Evolutionary conservation across 441 rosid species (phyloP), one percentile per base, ranked within the genome.

Genomic region (Geranium incanum): DNA sequence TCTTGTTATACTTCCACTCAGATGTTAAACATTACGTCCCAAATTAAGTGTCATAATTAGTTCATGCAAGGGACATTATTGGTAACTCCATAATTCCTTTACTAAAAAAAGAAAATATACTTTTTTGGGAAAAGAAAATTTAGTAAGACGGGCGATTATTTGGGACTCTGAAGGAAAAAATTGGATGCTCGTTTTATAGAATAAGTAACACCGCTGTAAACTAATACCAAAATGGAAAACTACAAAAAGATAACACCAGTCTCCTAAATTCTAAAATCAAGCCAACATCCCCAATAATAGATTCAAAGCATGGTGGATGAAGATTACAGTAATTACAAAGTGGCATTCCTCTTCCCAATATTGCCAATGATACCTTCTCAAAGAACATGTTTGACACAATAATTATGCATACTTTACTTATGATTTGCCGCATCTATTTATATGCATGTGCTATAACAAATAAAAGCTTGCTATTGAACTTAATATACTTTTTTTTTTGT

Each of bases 301-400:
- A 18, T 60, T 60, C 65, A 60, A 11, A 60, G 21, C 28, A 18
- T 19, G 65, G n/a, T 19, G 65, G 23, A 18, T 7, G 5, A 21
- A 60, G 36, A 60, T 60, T 11, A 60, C 7, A 60, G 36, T 7
- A 57, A 19, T 7, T 60, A 60, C 12, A 8, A 8, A 60, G 9
- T 60, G 65, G 7, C 13, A 21, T 60, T 60, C 28, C 28, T 21
- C 36, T 18, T 60, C 8, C 36, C 12, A 60, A 21, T 60, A 21
- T 60, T 60, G 65, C 65, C 65, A 60, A 57, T 18, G 65, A 21
- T 8, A n/a, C 65, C 11, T 60, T 8, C 36, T 60, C 36, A 60
- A 3, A 21, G 16, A 15, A 50, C 57, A 60, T 6, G 36, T 19
- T 18, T 52, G 63, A 57, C 28, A 57, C 2, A 57, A 60, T 21